Conservation (phyloP, 805 yeast genomes). For the Kluyveromyces aestuarii region DNA sequence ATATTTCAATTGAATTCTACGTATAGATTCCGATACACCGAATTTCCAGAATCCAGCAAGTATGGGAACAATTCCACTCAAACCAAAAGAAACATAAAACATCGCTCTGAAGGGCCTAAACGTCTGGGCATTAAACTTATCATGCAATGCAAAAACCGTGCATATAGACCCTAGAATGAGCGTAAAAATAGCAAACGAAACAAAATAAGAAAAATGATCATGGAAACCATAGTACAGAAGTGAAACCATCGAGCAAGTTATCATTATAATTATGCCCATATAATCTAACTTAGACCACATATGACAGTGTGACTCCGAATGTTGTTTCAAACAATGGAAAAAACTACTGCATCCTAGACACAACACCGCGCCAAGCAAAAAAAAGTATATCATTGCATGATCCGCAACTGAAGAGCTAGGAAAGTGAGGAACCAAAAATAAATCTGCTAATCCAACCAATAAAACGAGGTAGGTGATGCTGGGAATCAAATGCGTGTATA, state of each 20-base stretch:
- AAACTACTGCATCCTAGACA: slow-evolving; percentile 58
- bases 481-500: slow-evolving; percentile 55
- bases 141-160: slow-evolving; percentile 52
- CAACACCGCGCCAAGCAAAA: slow-evolving; percentile 45
- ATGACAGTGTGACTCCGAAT: slow-evolving; percentile 44
- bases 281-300: slow-evolving; percentile 67
- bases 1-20: slow-evolving; percentile 50
- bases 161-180: slow-evolving; percentile 51
- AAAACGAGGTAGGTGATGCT: slow-evolving; percentile 23
- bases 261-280: slow-evolving; percentile 62
- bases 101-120: slow-evolving; percentile 70
- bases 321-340: slow-evolving; percentile 61
- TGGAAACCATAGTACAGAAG: slow-evolving; percentile 38
- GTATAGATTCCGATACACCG: slow-evolving; percentile 42
- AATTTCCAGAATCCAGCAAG: slow-evolving; percentile 39
- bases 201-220: slow-evolving; percentile 26
- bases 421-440: slow-evolving; percentile 24
- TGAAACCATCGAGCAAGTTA: slow-evolving; percentile 53
- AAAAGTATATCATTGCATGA: slow-evolving; percentile 41
- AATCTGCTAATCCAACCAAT: slow-evolving; percentile 20
- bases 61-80: slow-evolving; percentile 67
- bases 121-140: slow-evolving; percentile 52
- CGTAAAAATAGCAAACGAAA: slow-evolving; percentile 33
- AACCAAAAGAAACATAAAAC: slow-evolving; percentile 72
- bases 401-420: slow-evolving; percentile 36